Evolutionary conservation across 179 eudicot genomes (phyloP).

Genomic region (Vitellaria paradoxa): DNA sequence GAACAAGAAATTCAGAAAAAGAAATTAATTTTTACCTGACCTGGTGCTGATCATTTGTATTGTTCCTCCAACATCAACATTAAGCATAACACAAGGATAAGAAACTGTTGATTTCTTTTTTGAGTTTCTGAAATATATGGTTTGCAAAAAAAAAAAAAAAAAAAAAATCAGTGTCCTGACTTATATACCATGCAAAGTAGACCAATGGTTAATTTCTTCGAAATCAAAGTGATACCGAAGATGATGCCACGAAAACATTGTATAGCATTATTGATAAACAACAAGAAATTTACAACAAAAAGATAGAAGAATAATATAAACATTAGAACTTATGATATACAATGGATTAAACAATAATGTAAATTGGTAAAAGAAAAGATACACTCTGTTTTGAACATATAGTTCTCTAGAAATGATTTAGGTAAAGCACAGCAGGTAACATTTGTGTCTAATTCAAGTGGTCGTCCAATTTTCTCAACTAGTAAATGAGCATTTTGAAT

Average conservation of each 20-base stretch:
- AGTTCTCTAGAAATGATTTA: slow-evolving; percentile 95
- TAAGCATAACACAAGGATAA: slow-evolving; percentile 96
- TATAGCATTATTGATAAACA: background rate
- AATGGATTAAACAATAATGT: background rate
- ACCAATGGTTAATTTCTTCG: background rate
- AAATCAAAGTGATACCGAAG: background rate
- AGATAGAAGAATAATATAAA: background rate
- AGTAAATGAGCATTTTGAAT: slow-evolving; percentile 95
- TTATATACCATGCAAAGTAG: background rate
- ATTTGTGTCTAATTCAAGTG: slow-evolving; percentile 85
- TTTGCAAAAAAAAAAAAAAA: slow-evolving; percentile 1
- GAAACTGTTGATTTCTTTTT: slow-evolving; percentile 92
- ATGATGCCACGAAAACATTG: background rate
- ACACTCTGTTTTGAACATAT: slow-evolving; percentile 82
- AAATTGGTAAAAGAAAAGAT: slow-evolving; percentile 14
- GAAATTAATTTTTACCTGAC: slow-evolving; percentile 27
- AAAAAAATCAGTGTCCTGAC: slow-evolving; percentile 10
- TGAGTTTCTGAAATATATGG: slow-evolving; percentile 70
- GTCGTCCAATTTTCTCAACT: slow-evolving; percentile 93
- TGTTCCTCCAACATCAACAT: slow-evolving; percentile 81
- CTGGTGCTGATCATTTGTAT: slow-evolving; percentile 97
- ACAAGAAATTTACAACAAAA: background rate
- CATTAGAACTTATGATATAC: background rate
- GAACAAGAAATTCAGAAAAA: background rate
- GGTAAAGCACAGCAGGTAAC: slow-evolving; percentile 98